Evolutionary conservation across 2,329 filamentous ascomycete species (phyloP), one percentile per base, ranked within the genome.

Genomic region (Alternaria rosae): DNA sequence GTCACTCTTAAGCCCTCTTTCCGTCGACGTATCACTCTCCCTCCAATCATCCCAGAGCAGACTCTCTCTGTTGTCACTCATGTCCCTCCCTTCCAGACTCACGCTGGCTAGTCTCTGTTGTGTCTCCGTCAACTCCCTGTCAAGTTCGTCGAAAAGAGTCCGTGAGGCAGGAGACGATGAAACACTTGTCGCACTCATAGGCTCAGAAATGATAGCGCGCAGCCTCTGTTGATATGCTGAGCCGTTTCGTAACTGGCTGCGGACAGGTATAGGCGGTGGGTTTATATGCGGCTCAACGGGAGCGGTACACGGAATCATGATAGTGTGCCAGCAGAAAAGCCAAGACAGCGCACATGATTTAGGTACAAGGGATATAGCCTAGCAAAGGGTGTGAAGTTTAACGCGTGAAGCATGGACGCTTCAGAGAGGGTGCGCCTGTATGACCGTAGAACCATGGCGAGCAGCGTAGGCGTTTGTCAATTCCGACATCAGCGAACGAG

Each of bases 191-290:
- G 38, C 25, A n/a, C 6, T 52, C 7, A 9, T 12, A 13, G 13
- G 11, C 15, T 25, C 20, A 20, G 30, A 54, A 12, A 21, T 11
- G 10, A 59, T 51, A 32, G 12, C 32, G 28, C 28, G 11, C 12
- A 47, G 21, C 21, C 38, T 35, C 5, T 25, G 20, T 11, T 61
- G 62, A 51, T 54, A 41, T 28, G 28, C 13, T 26, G 51, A 28
- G 3, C 21, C 38, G n/a, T 48, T 15, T 32, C 57, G 56, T 15
- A 59, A 35, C 32, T 42, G 59, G 32, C 54, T 65, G 17, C 57
- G 61, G 15, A 30, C 2, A 38, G 66, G 61, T 28, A 64, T 53
- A 8, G 54, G 32, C 1, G 60, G 64, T 42, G 64, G 64, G 13
- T 28, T 43, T 20, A 38, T 11, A 23, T 42, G 58, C 15, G 56